phyloP scores from a whole-genome alignment of 257 asterid genomes.

The Salvia miltiorrhiza region DNA sequence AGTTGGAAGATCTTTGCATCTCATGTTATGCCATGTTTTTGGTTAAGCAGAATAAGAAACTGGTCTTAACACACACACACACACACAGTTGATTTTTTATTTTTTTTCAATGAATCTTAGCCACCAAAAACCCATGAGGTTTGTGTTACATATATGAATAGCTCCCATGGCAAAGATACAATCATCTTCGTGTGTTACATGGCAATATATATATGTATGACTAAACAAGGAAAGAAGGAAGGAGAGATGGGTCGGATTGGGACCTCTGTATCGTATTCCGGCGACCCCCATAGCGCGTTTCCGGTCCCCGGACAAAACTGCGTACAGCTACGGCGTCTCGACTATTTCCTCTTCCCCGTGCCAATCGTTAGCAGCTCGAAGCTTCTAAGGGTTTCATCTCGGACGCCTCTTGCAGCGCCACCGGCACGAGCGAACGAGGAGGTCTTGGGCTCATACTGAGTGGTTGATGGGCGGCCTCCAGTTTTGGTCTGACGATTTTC shows the following conservation, averaged over 20 bases:
- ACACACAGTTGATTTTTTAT: too few relatives aligned
- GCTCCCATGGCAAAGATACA: neutral
- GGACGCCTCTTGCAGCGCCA: slow-evolving; percentile 54
- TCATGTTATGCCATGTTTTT: too few relatives aligned
- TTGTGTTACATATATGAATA: neutral
- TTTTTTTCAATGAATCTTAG: neutral
- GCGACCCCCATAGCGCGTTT: neutral
- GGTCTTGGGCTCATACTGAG: slow-evolving; percentile 58
- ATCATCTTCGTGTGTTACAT: slow-evolving; percentile 19
- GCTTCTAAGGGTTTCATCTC: slow-evolving; percentile 74
- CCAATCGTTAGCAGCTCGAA: slow-evolving; percentile 82
- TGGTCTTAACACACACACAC: neutral
- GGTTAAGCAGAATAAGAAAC: neutral
- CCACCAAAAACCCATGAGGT: neutral
- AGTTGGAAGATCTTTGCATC: too few relatives aligned
- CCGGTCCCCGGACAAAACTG: neutral
- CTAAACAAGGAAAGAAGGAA: neutral
- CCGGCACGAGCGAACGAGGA: slow-evolving; percentile 59
- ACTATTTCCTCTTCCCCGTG: slow-evolving; percentile 63
- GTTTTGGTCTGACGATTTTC: slow-evolving; percentile 51
- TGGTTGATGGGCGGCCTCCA: slow-evolving; percentile 46
- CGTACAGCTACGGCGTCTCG: neutral
- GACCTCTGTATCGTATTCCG: too few relatives aligned
- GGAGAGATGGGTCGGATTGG: too few relatives aligned
- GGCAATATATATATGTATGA: slow-evolving; percentile 9